Base-by-base conservation (phyloP, 2,329 filamentous ascomycete species). In the Cladosporium sp. region DNA sequence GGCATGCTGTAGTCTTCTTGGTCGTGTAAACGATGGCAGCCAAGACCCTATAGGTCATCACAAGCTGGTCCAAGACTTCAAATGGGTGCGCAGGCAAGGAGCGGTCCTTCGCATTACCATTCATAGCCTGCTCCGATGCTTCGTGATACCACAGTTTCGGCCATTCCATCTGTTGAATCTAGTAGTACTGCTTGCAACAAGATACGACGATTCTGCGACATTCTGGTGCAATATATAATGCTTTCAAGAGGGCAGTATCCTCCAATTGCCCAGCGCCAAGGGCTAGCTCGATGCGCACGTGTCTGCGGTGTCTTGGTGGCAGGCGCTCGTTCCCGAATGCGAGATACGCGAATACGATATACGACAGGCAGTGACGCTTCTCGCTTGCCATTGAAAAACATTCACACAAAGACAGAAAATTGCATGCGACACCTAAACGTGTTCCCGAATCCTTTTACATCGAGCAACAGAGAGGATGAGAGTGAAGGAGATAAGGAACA, bases 291-390 rank as follows among this genome's bases (percentile, higher is more conserved):
- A 41, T 18, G 15, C 36, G 51, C 55, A 26, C 34, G 34, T 21
- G n/a, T 59, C 55, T 59, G 44, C 34, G 55, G 34, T 21, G n/a
- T 59, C 55, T 59, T 59, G 55, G 55, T 41, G 21, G 15, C 55
- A 14, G 55, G 34, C 18, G 10, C 15, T 41, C 55, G 32, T 24
- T 12, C 18, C 21, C 55, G 55, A 26, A 38, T 18, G 55, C 55
- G 55, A 59, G 55, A 26, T 38, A 15, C 11, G 3, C 34, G 34
- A 44, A 26, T 59, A 59, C 55, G 55, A 44, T 41, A 41, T 59
- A 59, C 55, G 55, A 59, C 47, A 8, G 15, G 6, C 2, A 41
- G 15, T 18, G 36, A 41, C 36, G 5, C 6, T 18, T 18, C 36
- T 41, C 6, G 36, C 14, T 41, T 18, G 15, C 15, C 14, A 41